Conservation (phyloP, 2,329 filamentous ascomycete genomes). For the Mycogone perniciosa region DNA sequence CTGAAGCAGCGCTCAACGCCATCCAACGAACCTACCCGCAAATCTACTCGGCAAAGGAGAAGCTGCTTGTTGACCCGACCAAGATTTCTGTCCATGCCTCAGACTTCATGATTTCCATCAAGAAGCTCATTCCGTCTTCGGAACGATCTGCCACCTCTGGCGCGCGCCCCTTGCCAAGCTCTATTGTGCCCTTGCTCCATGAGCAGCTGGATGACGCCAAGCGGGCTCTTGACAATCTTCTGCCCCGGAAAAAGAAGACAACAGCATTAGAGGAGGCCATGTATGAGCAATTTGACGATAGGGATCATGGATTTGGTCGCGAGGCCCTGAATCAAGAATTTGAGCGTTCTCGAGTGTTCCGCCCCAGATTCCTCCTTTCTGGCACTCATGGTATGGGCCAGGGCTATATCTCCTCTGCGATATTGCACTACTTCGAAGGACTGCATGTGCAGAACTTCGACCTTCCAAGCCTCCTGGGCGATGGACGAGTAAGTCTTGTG, state of each 20-base stretch:
- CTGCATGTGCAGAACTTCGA: constrained; percentile 94
- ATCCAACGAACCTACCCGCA: constrained; percentile 95
- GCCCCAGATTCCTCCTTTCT: constrained; percentile 76
- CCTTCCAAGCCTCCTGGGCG: constrained; percentile 76
- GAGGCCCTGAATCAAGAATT: constrained; percentile 74
- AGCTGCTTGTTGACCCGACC: constrained; percentile 78
- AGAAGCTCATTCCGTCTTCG: constrained; percentile 93
- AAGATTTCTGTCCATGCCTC: constrained; percentile 84
- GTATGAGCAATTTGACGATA: constrained; percentile 78
- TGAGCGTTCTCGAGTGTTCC: constrained; percentile 79
- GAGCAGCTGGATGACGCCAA: constrained; percentile 66
- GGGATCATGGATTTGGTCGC: constrained; percentile 75
- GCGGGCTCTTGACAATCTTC: constrained; percentile 61
- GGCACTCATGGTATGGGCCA: constrained; percentile 91
- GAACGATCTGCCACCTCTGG: constrained; percentile 82
- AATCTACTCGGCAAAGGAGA: constrained; percentile 86
- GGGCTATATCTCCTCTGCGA: constrained; percentile 74
- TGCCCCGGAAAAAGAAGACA: constrained; percentile 78
- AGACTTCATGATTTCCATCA: constrained; percentile 95
- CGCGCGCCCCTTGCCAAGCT: constrained; percentile 71
- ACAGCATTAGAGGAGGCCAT: constrained; percentile 92
- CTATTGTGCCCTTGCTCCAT: constrained; percentile 74
- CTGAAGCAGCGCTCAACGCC: constrained; percentile 90
- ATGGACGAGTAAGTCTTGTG: constrained; percentile 59
- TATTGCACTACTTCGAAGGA: constrained; percentile 87